A percentile compares a stretch with the other conserved stretches of the same genome.
phyloP scores from a whole-genome alignment of 768 basidiomycete genomes.

The Boletus sp. region DNA sequence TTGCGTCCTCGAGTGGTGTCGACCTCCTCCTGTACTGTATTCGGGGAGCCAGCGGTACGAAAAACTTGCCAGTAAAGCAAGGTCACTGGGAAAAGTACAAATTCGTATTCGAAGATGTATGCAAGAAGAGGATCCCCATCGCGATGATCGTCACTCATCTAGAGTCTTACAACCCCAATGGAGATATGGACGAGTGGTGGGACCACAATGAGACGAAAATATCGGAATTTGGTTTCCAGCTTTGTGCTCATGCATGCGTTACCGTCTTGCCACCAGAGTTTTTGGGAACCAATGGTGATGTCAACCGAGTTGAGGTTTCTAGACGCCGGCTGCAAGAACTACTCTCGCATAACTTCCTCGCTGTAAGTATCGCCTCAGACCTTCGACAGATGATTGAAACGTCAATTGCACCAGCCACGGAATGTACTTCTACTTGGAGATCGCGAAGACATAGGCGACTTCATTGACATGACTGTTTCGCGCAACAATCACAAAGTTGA shows the following conservation, averaged over 20 bases:
- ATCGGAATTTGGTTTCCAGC: constrained; percentile 28
- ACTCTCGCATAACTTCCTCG: constrained; percentile 3
- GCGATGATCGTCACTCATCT: constrained; percentile 29
- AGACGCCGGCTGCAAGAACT: constrained; percentile 9
- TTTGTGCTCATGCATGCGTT: constrained; percentile 38
- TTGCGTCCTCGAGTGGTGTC: constrained; percentile 17
- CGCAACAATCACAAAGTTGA: background rate
- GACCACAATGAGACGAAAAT: constrained; percentile 26
- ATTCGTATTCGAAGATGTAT: constrained; percentile 24
- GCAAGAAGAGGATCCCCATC: constrained; percentile 24
- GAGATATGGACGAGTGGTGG: constrained; percentile 39
- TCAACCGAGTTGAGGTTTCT: constrained; percentile 10
- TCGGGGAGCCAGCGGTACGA: constrained; percentile 21
- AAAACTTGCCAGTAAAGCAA: constrained; percentile 12
- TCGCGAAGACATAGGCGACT: constrained; percentile 11
- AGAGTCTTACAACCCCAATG: constrained; percentile 24
- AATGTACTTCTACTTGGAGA: constrained; percentile 21
- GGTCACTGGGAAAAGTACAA: constrained; percentile 20
- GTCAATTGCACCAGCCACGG: constrained; percentile 12
- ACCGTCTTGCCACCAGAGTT: constrained; percentile 18
- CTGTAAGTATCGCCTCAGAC: constrained; percentile 11
- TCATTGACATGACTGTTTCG: constrained; percentile 3
- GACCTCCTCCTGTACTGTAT: constrained; percentile 30
- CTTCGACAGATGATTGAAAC: background rate
- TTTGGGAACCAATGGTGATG: background rate